A percentile compares a stretch with the other conserved stretches of the same genome.
Evolutionary conservation across 345 rosid species (phyloP).

Genomic region (Geranium rotundifolium): DNA sequence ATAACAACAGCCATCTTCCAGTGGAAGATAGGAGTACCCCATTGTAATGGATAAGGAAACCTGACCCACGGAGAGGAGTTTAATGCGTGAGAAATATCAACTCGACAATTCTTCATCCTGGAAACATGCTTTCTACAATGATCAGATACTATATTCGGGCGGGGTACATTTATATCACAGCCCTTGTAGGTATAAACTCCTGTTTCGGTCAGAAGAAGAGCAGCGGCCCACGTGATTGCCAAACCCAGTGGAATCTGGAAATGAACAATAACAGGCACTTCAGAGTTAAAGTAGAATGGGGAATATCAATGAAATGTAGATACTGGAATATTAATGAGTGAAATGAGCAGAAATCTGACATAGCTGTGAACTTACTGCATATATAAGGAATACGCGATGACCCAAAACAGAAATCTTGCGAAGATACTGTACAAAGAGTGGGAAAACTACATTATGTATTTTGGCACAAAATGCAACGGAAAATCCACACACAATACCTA

Average conservation of each 20-base stretch:
- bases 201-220: conserved; percentile 80
- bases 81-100: conserved; percentile 79
- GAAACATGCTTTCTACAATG: conserved; percentile 81
- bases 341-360: neutral
- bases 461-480: too few relatives aligned
- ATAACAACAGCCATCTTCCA: conserved; percentile 92
- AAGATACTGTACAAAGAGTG: conserved; percentile 59
- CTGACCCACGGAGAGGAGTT: conserved; percentile 89
- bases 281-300: neutral
- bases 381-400: conserved; percentile 85
- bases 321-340: neutral
- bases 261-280: neutral
- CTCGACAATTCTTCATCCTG: conserved; percentile 76
- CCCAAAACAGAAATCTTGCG: conserved; percentile 85
- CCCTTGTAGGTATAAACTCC: conserved; percentile 79
- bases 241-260: conserved; percentile 87
- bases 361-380: conserved; percentile 45
- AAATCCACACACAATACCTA: neutral
- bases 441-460: neutral
- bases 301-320: neutral
- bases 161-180: conserved; percentile 64
- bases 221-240: conserved; percentile 84
- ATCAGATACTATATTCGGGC: conserved; percentile 65
- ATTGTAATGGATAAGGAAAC: conserved; percentile 92
- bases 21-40: conserved; percentile 88